A percentile compares a stretch with the other conserved stretches of the same genome.
These are phyloP conservation scores for Taxillus chinensis DNA, from an alignment of 164 flowering plant species.

Conservation along the genomic window DNA sequence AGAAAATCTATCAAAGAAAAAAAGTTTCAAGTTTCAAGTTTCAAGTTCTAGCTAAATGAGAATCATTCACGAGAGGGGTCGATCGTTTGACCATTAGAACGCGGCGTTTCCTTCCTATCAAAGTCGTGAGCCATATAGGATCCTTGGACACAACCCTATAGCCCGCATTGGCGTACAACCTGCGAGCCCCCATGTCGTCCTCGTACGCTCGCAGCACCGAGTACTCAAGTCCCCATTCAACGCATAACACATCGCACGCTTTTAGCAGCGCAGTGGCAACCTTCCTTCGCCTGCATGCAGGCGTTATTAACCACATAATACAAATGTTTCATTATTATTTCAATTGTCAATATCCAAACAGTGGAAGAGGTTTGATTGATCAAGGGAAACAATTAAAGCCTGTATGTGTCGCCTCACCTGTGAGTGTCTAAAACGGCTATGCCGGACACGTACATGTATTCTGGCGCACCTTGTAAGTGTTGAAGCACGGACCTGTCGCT, in stretches of 20 bases:
- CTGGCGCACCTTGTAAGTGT: constrained; percentile 47
- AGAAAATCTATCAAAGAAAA: too few species aligned
- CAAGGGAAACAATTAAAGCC: not conserved
- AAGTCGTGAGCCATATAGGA: constrained; percentile 54
- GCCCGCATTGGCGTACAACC: constrained; percentile 65
- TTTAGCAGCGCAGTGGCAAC: constrained; percentile 69
- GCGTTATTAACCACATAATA: too few species aligned
- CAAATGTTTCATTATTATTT: not conserved
- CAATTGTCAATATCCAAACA: too few species aligned
- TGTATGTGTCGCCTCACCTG: constrained; percentile 31
- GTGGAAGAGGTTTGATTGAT: too few species aligned
- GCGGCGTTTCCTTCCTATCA: constrained; percentile 73
- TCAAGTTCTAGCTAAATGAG: too few species aligned
- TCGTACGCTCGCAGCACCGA: constrained; percentile 71
- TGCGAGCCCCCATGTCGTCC: constrained; percentile 64
- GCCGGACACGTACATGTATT: constrained; percentile 81
- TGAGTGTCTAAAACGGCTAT: constrained; percentile 60
- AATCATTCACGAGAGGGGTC: too few species aligned
- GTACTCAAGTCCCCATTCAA: constrained; percentile 57
- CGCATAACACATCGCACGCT: constrained; percentile 55
- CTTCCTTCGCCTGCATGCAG: constrained; percentile 49
- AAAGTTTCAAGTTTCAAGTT: too few species aligned
- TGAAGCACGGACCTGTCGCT: constrained; percentile 48
- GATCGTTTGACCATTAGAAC: constrained; percentile 56
- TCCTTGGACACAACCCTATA: constrained; percentile 55